phyloP scores from a whole-genome alignment of 108 stramenopile species.

The Chaetoceros tenuissimus region DNA sequence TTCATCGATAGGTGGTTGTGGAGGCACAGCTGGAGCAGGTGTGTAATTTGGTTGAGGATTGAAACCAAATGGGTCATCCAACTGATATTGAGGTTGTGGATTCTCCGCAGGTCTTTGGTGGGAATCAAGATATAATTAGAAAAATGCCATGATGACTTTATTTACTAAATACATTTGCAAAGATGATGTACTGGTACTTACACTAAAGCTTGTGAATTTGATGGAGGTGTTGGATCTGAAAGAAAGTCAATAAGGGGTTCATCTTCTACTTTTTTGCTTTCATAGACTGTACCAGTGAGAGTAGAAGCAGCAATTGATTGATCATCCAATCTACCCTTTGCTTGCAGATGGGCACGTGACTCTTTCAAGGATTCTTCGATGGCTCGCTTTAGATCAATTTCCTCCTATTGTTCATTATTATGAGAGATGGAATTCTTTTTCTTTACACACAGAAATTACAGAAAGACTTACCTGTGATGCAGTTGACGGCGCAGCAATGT shows the following conservation, averaged over 20 bases:
- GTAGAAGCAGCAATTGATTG: background rate
- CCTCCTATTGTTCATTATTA: conserved; percentile 57
- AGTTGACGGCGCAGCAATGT: conserved; percentile 12
- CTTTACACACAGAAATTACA: too few relatives aligned
- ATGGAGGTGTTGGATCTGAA: background rate
- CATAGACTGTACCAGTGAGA: background rate
- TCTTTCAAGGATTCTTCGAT: conserved; percentile 60
- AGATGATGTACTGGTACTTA: background rate
- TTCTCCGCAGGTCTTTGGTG: background rate
- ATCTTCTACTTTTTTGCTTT: background rate
- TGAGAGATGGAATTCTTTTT: too few relatives aligned
- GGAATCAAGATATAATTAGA: background rate
- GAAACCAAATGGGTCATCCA: background rate
- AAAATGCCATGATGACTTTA: background rate
- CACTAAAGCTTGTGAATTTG: background rate
- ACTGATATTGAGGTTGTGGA: background rate
- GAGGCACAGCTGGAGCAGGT: too few relatives aligned
- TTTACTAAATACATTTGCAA: background rate
- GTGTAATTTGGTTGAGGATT: too few relatives aligned
- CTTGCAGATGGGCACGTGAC: conserved; percentile 15
- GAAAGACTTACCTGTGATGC: conserved; percentile 7
- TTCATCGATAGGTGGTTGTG: background rate
- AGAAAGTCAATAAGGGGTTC: background rate
- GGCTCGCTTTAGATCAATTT: conserved; percentile 57
- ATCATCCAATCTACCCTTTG: background rate